Percentiles rank a stretch among this genome's conserved stretches.
These are phyloP conservation scores for Leptographium galeiforme DNA, from an alignment of 2,329 filamentous ascomycete species.

Conservation along the genomic window DNA sequence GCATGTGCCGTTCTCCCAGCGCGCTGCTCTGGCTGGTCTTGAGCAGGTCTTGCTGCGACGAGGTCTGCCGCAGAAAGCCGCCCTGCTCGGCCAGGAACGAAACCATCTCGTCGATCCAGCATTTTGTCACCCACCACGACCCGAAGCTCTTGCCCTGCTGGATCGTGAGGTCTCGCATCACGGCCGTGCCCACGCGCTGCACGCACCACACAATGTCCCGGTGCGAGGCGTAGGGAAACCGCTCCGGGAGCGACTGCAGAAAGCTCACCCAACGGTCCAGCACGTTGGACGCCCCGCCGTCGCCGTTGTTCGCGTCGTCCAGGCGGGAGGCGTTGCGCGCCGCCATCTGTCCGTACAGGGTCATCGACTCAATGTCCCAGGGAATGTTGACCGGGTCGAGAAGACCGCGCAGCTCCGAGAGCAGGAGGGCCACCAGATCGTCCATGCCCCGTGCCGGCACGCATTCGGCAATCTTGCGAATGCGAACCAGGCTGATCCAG, in stretches of 20 bases:
- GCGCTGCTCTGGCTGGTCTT: slow-evolving; percentile 8
- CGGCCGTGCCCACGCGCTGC: slow-evolving; percentile 60
- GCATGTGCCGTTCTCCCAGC: slow-evolving; percentile 7
- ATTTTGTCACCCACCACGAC: slow-evolving; percentile 92
- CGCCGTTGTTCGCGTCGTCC: slow-evolving; percentile 22
- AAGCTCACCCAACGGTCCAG: slow-evolving; percentile 70
- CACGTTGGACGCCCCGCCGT: slow-evolving; percentile 45
- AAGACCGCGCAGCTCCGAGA: slow-evolving; percentile 56
- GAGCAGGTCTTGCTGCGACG: slow-evolving; percentile 16
- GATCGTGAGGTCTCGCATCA: slow-evolving; percentile 71
- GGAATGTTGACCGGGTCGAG: slow-evolving; percentile 54
- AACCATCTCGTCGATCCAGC: slow-evolving; percentile 91
- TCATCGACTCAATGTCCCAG: slow-evolving; percentile 50
- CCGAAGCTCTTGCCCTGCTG: slow-evolving; percentile 68
- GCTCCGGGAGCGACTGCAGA: slow-evolving; percentile 50
- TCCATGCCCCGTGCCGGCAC: slow-evolving; percentile 52
- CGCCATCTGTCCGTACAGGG: slow-evolving; percentile 45
- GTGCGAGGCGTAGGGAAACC: slow-evolving; percentile 62
- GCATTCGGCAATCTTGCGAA: slow-evolving; percentile 49
- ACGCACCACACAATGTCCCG: slow-evolving; percentile 65
- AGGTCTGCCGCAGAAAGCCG: slow-evolving; percentile 61
- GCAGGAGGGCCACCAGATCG: slow-evolving; percentile 47
- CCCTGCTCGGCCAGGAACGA: slow-evolving; percentile 81
- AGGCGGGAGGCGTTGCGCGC: slow-evolving; percentile 31
- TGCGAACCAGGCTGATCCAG: slow-evolving; percentile 57